Percentiles rank a stretch among this genome's conserved stretches.
Evolutionary conservation across 2,329 filamentous ascomycete species (phyloP).

Genomic region (Aspergillus sp.): DNA sequence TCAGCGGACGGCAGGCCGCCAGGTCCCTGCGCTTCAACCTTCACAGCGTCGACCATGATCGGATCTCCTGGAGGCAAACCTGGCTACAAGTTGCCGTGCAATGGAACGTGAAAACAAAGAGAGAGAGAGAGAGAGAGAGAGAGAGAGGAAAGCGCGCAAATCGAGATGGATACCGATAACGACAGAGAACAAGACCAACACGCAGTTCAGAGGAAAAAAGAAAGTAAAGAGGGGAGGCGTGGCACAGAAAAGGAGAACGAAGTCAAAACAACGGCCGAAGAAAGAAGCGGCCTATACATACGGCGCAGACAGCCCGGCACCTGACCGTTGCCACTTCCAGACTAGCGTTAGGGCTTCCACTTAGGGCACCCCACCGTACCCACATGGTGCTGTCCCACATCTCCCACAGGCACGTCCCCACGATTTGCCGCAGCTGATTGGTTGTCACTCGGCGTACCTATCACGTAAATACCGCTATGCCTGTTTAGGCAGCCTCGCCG

Average conservation of each 20-base stretch:
- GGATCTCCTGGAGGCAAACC: background rate
- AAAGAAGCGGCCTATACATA: background rate
- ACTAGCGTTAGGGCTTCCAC: background rate
- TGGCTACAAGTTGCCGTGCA: background rate
- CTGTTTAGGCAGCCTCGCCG: no score
- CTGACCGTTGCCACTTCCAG: background rate
- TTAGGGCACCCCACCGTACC: background rate
- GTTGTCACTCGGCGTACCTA: no score
- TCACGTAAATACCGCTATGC: no score
- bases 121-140: background rate
- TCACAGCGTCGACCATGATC: background rate
- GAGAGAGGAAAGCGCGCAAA: no score
- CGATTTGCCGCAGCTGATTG: no score
- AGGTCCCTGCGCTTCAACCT: background rate
- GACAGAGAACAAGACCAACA: background rate
- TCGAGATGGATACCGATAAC: no score
- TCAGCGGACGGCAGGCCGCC: slow-evolving; percentile 8
- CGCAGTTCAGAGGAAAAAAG: background rate
- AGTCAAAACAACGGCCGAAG: background rate
- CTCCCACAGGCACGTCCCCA: no score
- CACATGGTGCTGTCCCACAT: background rate
- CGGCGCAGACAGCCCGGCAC: background rate
- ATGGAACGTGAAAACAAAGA: background rate
- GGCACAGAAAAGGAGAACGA: background rate
- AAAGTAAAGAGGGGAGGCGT: background rate